Percentiles rank a stretch among this genome's conserved stretches.
These are phyloP conservation scores for Wickerhamomyces chaumierensis DNA, from an alignment of 805 yeast species.

Conservation along the genomic window DNA sequence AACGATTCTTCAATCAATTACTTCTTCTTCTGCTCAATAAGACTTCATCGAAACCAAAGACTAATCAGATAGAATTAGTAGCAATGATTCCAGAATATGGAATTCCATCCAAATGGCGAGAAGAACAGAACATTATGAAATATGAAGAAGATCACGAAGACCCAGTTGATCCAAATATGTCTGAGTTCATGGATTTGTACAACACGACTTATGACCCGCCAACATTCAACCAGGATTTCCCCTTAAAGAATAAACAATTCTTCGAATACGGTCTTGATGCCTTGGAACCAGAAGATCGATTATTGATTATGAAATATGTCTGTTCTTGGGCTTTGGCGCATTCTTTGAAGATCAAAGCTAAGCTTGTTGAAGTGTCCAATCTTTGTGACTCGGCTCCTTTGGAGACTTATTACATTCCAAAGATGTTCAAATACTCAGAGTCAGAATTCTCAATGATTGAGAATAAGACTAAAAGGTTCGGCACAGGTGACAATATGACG, in stretches of 20 bases:
- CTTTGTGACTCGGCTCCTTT: conserved; percentile 14
- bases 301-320: conserved; percentile 13
- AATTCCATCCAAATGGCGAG: conserved; percentile 19
- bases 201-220: not conserved
- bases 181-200: conserved; percentile 10
- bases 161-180: conserved; percentile 13
- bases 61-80: conserved; percentile 8
- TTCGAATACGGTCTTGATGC: conserved; percentile 9
- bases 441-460: conserved; percentile 7
- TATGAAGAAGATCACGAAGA: conserved; percentile 4
- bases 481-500: not conserved
- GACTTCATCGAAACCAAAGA: conserved; percentile 5
- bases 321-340: conserved; percentile 12
- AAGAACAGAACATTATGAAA: conserved; percentile 1
- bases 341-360: conserved; percentile 10
- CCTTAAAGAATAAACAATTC: conserved; percentile 13
- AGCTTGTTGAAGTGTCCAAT: conserved; percentile 6
- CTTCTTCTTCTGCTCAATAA: conserved; percentile 11
- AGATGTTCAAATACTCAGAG: conserved; percentile 15
- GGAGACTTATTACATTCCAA: conserved; percentile 16
- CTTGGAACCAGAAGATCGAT: conserved; percentile 13
- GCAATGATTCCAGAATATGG: conserved; percentile 9
- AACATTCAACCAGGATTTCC: conserved; percentile 1
- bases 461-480: conserved; percentile 3
- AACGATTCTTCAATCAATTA: conserved; percentile 8